These are phyloP conservation scores for Salinomyces thailandicus DNA, from an alignment of 2,329 filamentous ascomycete genomes.

Conservation along the genomic window DNA sequence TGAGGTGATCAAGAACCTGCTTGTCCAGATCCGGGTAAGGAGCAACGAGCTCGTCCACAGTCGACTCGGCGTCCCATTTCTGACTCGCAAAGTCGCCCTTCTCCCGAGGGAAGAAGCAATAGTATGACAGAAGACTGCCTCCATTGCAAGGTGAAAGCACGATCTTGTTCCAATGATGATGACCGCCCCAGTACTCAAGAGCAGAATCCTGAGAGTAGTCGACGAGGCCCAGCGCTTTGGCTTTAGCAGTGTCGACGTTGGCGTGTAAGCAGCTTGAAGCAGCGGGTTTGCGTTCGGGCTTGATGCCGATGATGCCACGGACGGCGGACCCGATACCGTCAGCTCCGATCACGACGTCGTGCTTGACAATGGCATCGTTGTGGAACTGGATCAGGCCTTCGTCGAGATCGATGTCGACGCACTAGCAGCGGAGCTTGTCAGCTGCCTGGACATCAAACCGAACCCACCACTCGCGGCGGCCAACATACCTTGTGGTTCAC, in stretches of 20 bases:
- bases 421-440: conserved; percentile 8
- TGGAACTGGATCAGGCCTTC: conserved; percentile 40
- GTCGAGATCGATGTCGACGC: conserved; percentile 40
- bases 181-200: conserved; percentile 61
- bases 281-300: conserved; percentile 48
- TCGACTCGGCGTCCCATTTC: conserved; percentile 47
- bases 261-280: conserved; percentile 54
- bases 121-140: conserved; percentile 55
- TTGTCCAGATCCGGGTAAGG: conserved; percentile 51
- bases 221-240: conserved; percentile 47
- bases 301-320: conserved; percentile 52
- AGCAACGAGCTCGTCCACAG: conserved; percentile 44
- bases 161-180: conserved; percentile 55
- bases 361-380: conserved; percentile 40
- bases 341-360: conserved; percentile 53
- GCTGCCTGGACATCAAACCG: too few relatives aligned
- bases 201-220: conserved; percentile 53
- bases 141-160: conserved; percentile 59
- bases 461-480: too few relatives aligned
- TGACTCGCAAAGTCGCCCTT: conserved; percentile 52
- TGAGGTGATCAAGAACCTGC: conserved; percentile 47
- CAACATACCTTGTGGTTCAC: conserved; percentile 46
- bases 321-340: conserved; percentile 59
- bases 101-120: conserved; percentile 56
- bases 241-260: conserved; percentile 53